Evolutionary conservation across 805 yeast species (phyloP), one percentile per base, ranked within the genome.

Genomic region (Grigorovia yakushimaensis): DNA sequence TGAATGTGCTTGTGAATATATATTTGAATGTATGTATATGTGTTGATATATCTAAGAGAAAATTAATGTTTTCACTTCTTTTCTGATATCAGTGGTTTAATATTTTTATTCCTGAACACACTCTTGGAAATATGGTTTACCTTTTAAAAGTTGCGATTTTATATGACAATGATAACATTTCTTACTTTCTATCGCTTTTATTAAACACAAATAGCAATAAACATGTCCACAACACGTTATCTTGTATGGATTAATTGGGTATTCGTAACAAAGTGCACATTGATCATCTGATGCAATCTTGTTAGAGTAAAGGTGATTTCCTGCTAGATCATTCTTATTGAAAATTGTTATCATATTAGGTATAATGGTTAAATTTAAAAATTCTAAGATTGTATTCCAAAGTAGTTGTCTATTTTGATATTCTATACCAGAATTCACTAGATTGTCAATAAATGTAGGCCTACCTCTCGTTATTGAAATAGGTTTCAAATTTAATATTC

Each of bases 371-470:
- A 45, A 47, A 39, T 54, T 58, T 20, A 62, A 51, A 11, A 62
- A 43, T 39, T 62, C 65, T 15, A 62, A 44, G 1, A 60, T 50
- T 1, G 64, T 56, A 43, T 59, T 60, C 65, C 64, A 62, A 5
- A 62, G 46, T 9, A 62, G 48, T 45, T 62, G 67, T 38, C 62
- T 47, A 47, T 61, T 61, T 30, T 58, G 63, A 43, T 50, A 57
- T 39, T 59, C 58, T 20, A 57, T 47, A 13, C 55, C 54, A 1
- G 60, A 53, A 24, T 47, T 46, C 7, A 59, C 50, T 6, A 60
- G 44, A 30, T 50, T 47, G 36, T 51, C 51, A 45, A 55, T 54
- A 27, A 53, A 55, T 3, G 46, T 37, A 23, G 35, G 10, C 11
- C 24, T 35, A n/a, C 22, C 33, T 6, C 23, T 13, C 13, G 19